These are phyloP conservation scores for Arabidopsis lyrata DNA, from an alignment of 441 rosid species.

Conservation along the genomic window DNA sequence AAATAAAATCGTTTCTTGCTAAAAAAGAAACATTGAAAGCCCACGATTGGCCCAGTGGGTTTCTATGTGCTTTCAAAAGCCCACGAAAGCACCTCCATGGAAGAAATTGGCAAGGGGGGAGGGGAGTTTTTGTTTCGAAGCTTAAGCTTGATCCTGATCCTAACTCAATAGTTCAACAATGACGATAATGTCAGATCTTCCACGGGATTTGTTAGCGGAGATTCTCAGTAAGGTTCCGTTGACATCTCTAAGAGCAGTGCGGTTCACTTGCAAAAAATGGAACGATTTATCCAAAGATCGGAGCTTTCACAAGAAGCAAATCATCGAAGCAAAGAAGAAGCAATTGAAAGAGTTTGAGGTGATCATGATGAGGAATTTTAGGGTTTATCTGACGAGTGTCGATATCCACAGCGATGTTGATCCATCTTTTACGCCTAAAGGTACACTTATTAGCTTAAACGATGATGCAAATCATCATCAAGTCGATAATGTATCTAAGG, in stretches of 20 bases:
- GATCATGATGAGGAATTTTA: neutral
- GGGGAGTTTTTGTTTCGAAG: no score
- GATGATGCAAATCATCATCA: neutral
- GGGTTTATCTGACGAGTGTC: slow-evolving; percentile 1
- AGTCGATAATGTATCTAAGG: neutral
- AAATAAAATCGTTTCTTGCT: neutral
- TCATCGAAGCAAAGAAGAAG: neutral
- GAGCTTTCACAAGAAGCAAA: neutral
- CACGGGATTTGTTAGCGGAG: neutral
- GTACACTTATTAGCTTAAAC: neutral
- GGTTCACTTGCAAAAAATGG: neutral
- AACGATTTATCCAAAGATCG: slow-evolving; percentile 1
- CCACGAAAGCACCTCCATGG: neutral
- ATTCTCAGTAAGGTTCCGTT: neutral
- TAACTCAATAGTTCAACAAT: neutral
- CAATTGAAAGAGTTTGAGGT: neutral
- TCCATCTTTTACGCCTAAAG: neutral
- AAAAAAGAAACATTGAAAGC: neutral
- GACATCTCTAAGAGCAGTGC: neutral
- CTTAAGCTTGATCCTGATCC: neutral
- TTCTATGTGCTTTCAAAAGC: neutral
- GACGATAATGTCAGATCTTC: neutral
- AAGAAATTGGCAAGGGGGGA: no score
- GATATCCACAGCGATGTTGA: neutral
- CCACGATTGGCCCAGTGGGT: neutral